Conservation (phyloP, 768 basidiomycete genomes). For the Chalciporus pseudorubinellus region DNA sequence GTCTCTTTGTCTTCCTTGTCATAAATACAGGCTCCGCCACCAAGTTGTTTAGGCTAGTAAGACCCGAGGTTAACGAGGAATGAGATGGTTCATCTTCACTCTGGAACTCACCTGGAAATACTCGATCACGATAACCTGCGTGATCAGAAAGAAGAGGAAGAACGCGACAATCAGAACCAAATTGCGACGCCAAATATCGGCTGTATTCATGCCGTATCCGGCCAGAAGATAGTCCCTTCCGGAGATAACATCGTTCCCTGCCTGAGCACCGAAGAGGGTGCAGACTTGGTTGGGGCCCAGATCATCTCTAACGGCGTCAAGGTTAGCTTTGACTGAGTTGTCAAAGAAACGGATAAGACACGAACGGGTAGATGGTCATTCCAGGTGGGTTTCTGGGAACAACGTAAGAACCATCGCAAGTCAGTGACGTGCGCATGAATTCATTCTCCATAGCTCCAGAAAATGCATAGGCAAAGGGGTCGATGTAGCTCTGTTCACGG, state of each 20-base stretch:
- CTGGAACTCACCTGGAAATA: conserved; percentile 49
- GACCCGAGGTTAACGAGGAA: neutral
- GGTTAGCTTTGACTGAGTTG: neutral
- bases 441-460: conserved; percentile 45
- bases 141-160: conserved; percentile 64
- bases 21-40: conserved; percentile 51
- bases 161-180: conserved; percentile 71
- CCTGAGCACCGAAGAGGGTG: conserved; percentile 38
- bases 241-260: conserved; percentile 39
- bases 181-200: conserved; percentile 64
- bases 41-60: conserved; percentile 29
- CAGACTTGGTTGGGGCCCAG: conserved; percentile 43
- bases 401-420: conserved; percentile 57
- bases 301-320: neutral
- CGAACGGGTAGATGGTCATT: conserved; percentile 59
- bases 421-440: conserved; percentile 40
- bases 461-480: conserved; percentile 53
- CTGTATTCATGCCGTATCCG: conserved; percentile 47
- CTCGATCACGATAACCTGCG: conserved; percentile 67
- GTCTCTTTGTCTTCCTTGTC: conserved; percentile 57
- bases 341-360: conserved; percentile 29
- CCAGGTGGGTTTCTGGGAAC: conserved; percentile 63
- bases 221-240: conserved; percentile 37
- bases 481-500: conserved; percentile 58
- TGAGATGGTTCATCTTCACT: neutral